Percentiles rank a stretch among this genome's conserved stretches.
Evolutionary conservation across 352 stramenopile genomes (phyloP).

Genomic region (Blastocystis sp.): DNA sequence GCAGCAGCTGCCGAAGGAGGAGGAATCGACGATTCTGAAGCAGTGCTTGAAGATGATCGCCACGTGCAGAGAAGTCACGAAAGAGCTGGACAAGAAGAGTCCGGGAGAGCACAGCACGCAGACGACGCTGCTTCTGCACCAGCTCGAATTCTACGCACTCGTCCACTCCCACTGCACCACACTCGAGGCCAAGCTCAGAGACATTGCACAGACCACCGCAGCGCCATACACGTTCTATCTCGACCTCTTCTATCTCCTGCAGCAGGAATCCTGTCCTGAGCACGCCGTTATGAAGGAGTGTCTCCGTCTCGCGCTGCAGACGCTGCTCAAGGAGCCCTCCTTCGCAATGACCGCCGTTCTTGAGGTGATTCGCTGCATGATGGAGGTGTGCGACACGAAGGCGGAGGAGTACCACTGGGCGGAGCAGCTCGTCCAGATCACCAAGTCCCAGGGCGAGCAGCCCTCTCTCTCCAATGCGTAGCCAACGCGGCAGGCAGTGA

Average conservation of each 20-base stretch:
- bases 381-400: conserved; percentile 10
- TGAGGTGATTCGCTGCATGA: conserved; percentile 34
- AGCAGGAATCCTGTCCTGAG: conserved; percentile 18
- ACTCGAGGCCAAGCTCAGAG: neutral
- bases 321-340: conserved; percentile 37
- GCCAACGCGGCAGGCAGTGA: neutral
- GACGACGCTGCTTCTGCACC: neutral
- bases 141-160: conserved; percentile 28
- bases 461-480: neutral
- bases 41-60: conserved; percentile 13
- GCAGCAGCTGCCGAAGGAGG: neutral
- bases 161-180: neutral
- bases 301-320: conserved; percentile 31
- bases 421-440: conserved; percentile 59
- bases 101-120: neutral
- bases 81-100: neutral
- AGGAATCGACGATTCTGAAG: neutral
- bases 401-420: conserved; percentile 47
- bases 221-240: conserved; percentile 24
- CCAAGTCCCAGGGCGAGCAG: neutral
- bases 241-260: conserved; percentile 31
- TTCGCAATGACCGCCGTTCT: neutral
- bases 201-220: neutral
- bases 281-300: conserved; percentile 36
- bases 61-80: neutral